A percentile compares a stretch with the other conserved stretches of the same genome.
Conservation (phyloP, 2,329 filamentous ascomycete species). For the Sporothrix protearum region DNA sequence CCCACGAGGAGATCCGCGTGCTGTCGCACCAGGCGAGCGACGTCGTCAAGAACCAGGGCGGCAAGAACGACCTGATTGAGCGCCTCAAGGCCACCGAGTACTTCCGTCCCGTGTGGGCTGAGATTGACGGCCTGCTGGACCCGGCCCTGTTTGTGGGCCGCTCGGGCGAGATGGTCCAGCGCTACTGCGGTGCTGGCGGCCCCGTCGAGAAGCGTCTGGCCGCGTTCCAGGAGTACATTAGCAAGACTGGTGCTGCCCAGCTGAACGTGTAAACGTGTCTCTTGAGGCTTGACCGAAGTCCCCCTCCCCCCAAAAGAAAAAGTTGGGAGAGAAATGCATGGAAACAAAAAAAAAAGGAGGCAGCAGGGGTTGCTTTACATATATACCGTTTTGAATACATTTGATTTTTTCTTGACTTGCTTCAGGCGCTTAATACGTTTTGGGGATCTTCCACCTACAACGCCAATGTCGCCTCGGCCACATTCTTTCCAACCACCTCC, state of each 20-base stretch:
- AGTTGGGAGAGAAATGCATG: not conserved
- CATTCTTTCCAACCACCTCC: conserved; percentile 34
- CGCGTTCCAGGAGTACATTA: conserved; percentile 22
- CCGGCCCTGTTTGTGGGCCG: conserved; percentile 39
- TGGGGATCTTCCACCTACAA: not conserved
- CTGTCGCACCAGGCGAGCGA: conserved; percentile 71
- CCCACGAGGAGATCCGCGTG: conserved; percentile 83
- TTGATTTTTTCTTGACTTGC: not conserved
- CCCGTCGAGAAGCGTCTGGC: conserved; percentile 19
- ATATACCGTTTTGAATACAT: not conserved
- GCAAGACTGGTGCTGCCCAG: conserved; percentile 18
- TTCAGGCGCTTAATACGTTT: too few relatives aligned
- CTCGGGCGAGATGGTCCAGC: conserved; percentile 44
- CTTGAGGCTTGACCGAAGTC: too few relatives aligned
- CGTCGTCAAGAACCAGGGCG: conserved; percentile 51
- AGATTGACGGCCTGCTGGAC: conserved; percentile 39
- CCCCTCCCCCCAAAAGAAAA: too few relatives aligned
- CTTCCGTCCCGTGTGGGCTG: conserved; percentile 68
- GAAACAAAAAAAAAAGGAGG: not conserved
- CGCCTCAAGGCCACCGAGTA: conserved; percentile 69
- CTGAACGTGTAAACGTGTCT: conserved; percentile 21
- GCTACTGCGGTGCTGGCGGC: conserved; percentile 24
- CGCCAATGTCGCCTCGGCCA: conserved; percentile 17
- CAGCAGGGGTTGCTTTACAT: not conserved
- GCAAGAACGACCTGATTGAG: conserved; percentile 76